Evolutionary conservation across 108 stramenopile genomes (phyloP).

Genomic region (Fistulifera solaris): DNA sequence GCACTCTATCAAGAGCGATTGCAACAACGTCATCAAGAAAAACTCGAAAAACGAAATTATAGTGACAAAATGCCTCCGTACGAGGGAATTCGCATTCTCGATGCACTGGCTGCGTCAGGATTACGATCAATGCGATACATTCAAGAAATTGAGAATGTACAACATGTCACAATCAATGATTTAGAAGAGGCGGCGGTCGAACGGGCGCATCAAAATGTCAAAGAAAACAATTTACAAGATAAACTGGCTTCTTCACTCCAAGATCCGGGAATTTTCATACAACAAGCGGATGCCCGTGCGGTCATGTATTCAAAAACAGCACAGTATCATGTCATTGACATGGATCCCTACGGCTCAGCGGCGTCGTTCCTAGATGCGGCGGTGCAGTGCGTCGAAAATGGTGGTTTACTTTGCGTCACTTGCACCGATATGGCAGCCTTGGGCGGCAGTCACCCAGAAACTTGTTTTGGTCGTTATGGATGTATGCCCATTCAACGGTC

Average conservation of each 20-base stretch:
- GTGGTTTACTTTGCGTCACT: conserved; percentile 91
- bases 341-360: conserved; percentile 98
- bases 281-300: conserved; percentile 68
- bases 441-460: conserved; percentile 89
- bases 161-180: conserved; percentile 89
- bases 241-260: conserved; percentile 4
- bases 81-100: conserved; percentile 81
- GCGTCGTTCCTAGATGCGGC: conserved; percentile 95
- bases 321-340: conserved; percentile 91
- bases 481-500: conserved; percentile 76
- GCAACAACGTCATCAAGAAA: conserved; percentile 38
- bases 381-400: conserved; percentile 81
- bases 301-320: conserved; percentile 50
- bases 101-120: conserved; percentile 95
- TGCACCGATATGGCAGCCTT: conserved; percentile 98
- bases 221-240: conserved; percentile 64
- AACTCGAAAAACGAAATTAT: conserved; percentile 16
- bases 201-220: conserved; percentile 60
- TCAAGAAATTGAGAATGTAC: conserved; percentile 89
- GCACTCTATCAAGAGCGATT: conserved; percentile 70
- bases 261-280: conserved; percentile 48
- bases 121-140: conserved; percentile 92
- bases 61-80: conserved; percentile 4
- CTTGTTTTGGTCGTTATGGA: conserved; percentile 89
- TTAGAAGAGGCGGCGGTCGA: conserved; percentile 75